These are phyloP conservation scores for Colletotrichum musicola DNA, from an alignment of 2,329 filamentous ascomycete genomes.

Conservation along the genomic window DNA sequence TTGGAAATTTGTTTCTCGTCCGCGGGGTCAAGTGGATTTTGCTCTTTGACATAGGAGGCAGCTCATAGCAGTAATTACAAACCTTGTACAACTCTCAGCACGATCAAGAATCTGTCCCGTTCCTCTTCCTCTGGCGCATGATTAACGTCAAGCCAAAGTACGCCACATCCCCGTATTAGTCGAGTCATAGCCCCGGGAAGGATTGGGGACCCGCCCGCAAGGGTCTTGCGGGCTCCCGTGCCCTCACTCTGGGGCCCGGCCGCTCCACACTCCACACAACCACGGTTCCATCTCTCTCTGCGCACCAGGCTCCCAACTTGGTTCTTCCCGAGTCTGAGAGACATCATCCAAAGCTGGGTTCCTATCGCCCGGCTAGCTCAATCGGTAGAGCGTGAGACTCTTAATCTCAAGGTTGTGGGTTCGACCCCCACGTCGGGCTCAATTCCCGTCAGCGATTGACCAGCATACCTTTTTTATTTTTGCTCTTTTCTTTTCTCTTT, in stretches of 20 bases:
- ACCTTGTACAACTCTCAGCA: conserved; percentile 17
- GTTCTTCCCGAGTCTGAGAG: background rate
- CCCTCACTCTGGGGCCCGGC: no score
- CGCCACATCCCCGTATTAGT: background rate
- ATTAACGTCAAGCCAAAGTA: background rate
- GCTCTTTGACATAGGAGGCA: conserved; percentile 11
- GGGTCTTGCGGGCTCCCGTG: conserved; percentile 23
- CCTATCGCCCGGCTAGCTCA: conserved; percentile 70
- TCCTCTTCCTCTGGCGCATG: no score
- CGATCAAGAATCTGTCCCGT: no score
- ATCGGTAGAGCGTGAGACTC: conserved; percentile 82
- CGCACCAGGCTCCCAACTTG: background rate
- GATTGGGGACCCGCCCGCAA: background rate
- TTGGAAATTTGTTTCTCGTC: background rate
- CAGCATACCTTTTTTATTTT: background rate
- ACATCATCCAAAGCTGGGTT: conserved; percentile 12
- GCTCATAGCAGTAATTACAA: conserved; percentile 35
- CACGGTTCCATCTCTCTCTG: background rate
- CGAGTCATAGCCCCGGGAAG: background rate
- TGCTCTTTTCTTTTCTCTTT: background rate
- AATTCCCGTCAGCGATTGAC: conserved; percentile 38
- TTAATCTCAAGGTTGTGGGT: conserved; percentile 72
- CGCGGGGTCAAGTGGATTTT: conserved; percentile 12
- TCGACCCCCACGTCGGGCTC: conserved; percentile 51
- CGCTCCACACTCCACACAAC: background rate